Percentiles rank a stretch among this genome's conserved stretches.
These are phyloP conservation scores for Termitomyces sp. DNA, from an alignment of 768 basidiomycete genomes.

Conservation along the genomic window DNA sequence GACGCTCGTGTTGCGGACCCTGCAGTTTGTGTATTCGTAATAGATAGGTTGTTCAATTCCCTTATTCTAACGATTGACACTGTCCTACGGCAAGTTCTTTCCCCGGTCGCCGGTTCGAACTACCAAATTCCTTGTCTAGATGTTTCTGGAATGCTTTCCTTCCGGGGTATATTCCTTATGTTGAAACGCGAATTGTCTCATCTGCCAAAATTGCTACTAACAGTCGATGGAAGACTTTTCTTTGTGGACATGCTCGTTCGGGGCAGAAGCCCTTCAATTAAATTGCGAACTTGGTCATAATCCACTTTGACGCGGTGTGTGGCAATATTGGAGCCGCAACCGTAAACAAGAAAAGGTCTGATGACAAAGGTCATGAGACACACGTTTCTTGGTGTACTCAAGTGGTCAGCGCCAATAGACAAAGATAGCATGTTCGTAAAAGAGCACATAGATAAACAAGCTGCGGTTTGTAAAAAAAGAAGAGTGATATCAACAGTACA, in stretches of 20 bases:
- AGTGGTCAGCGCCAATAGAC: slow-evolving; percentile 14
- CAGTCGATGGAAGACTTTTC: background rate
- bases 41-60: background rate
- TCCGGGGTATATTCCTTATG: background rate
- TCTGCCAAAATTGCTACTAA: background rate
- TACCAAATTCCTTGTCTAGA: background rate
- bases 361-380: slow-evolving; percentile 17
- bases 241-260: background rate
- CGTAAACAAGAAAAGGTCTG: slow-evolving; percentile 9
- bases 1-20: background rate
- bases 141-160: background rate
- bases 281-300: background rate
- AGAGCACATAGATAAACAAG: slow-evolving; percentile 23
- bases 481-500: slow-evolving; percentile 15
- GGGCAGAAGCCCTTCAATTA: background rate
- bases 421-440: slow-evolving; percentile 21
- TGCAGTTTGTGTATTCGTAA: background rate
- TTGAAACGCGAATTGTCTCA: background rate
- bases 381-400: slow-evolving; percentile 13
- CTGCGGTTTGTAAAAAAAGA: slow-evolving; percentile 11
- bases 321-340: background rate
- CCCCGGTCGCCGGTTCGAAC: background rate
- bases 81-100: background rate
- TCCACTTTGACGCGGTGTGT: background rate
- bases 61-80: no score